phyloP scores from a whole-genome alignment of 768 basidiomycete genomes.

The Tylopilus vinaceipallidus region DNA sequence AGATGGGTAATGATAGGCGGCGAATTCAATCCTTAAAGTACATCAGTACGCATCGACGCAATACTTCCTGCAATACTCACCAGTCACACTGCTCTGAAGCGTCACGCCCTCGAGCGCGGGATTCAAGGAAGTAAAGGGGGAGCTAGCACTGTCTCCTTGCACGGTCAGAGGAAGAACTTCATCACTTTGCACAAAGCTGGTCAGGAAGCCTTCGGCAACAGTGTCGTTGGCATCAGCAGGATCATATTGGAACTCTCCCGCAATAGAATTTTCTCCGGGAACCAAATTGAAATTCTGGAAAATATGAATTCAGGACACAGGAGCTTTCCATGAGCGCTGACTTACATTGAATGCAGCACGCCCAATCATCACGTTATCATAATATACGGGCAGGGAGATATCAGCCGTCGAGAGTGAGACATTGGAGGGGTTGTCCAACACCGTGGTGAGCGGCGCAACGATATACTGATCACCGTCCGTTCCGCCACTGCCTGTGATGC shows the following conservation, averaged over 20 bases:
- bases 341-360: constrained; percentile 57
- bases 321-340: background rate
- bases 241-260: constrained; percentile 66
- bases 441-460: constrained; percentile 53
- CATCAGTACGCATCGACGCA: background rate
- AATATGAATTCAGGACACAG: background rate
- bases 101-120: constrained; percentile 54
- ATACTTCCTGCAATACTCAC: constrained; percentile 26
- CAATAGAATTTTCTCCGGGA: constrained; percentile 53
- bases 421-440: constrained; percentile 65
- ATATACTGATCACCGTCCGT: constrained; percentile 59
- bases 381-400: constrained; percentile 57
- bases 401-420: constrained; percentile 58
- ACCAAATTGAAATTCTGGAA: constrained; percentile 51
- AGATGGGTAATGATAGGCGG: constrained; percentile 58
- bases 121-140: constrained; percentile 60
- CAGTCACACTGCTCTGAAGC: constrained; percentile 48
- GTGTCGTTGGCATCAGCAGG: constrained; percentile 67
- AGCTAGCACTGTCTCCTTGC: constrained; percentile 56
- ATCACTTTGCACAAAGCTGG: constrained; percentile 55
- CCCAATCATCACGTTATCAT: constrained; percentile 54
- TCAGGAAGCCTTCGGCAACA: constrained; percentile 57
- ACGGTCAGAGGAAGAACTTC: constrained; percentile 50
- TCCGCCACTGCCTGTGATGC: constrained; percentile 64
- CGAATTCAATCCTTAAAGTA: constrained; percentile 41